Evolutionary conservation across 2,329 filamentous ascomycete species (phyloP), one percentile per base, ranked within the genome.

Genomic region (Hypoxylon rubiginosum): DNA sequence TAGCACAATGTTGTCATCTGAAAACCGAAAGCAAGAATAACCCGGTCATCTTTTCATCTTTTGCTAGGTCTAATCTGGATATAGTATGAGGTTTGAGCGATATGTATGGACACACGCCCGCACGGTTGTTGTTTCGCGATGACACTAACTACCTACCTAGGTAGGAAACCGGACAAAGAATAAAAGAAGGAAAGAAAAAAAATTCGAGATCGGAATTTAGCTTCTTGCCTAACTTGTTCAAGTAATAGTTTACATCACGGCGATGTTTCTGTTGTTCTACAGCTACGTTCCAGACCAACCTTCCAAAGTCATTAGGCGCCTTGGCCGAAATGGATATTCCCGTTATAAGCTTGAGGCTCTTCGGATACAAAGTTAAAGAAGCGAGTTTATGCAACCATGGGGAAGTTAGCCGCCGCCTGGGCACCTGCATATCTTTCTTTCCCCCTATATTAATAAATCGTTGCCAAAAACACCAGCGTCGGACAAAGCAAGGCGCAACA

Each of bases 31-130:
- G n/a, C n/a, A n/a, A 7, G 26, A 28, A 28, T 28, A 28, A n/a
- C 26, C 26, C 7, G 26, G 26, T 65, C 58, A 65, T 58, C 19
- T 4, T 28, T 28, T 28, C n/a, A n/a, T n/a, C n/a, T n/a, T n/a
- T n/a, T n/a, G n/a, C n/a, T n/a, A n/a, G n/a, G n/a, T n/a, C n/a
- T n/a, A n/a, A n/a, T n/a, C n/a, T n/a, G n/a, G n/a, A 28, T 28
- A 3, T 28, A 28, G 7, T 28, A 3, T 28, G 26, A 7, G 26
- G 26, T 28, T 34, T 34, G 8, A 9, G 32, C 9, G 32, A 10
- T 34, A 34, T 4, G 32, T 34, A 34, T 13, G 34, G 34, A 36
- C 11, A 15, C 11, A 11, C 13, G 13, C 8, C 10, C 15, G 34
- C 34, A 36, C 34, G 34, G 34, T 36, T 15, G 11, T 13, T 36